Percentiles rank a stretch among this genome's conserved stretches.
Evolutionary conservation across 192 early-diverging fungal genomes (phyloP).

Genomic region (Coemansia sp.): DNA sequence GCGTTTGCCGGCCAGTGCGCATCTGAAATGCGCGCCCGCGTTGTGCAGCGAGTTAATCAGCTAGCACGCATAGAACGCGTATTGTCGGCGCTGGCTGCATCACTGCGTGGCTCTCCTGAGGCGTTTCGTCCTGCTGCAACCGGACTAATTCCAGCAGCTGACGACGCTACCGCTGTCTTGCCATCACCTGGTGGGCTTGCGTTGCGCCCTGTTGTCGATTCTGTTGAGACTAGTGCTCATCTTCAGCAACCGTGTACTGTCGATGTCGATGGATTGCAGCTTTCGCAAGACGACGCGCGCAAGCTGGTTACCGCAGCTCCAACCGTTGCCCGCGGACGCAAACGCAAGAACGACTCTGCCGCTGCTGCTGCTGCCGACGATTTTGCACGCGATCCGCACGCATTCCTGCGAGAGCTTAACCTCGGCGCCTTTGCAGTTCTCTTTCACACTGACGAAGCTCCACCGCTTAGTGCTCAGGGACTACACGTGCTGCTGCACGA

Average conservation of each 20-base stretch:
- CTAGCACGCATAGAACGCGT: conserved; percentile 28
- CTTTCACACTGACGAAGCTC: not conserved
- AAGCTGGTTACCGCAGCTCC: conserved; percentile 23
- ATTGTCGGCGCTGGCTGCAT: conserved; percentile 20
- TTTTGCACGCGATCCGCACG: conserved; percentile 16
- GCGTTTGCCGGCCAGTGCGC: conserved; percentile 58
- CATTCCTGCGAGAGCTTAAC: conserved; percentile 44
- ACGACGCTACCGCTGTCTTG: conserved; percentile 15
- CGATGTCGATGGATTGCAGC: conserved; percentile 35
- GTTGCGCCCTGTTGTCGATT: conserved; percentile 6
- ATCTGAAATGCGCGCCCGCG: conserved; percentile 25
- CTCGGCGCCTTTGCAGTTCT: conserved; percentile 40
- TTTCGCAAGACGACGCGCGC: conserved; percentile 44
- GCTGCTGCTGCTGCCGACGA: conserved; percentile 6
- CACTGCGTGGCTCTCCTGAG: conserved; percentile 21
- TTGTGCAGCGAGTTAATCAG: conserved; percentile 42
- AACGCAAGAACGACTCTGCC: conserved; percentile 15
- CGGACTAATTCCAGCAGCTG: conserved; percentile 33
- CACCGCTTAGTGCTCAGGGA: conserved; percentile 21
- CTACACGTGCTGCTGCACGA: conserved; percentile 34
- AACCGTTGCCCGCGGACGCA: conserved; percentile 17
- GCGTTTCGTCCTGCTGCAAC: conserved; percentile 33
- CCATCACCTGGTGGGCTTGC: conserved; percentile 2
- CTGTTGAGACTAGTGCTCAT: not conserved
- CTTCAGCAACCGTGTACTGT: conserved; percentile 5